Evolutionary conservation across 306 rosid genomes (phyloP).

Genomic region (Quercus engelmannii): DNA sequence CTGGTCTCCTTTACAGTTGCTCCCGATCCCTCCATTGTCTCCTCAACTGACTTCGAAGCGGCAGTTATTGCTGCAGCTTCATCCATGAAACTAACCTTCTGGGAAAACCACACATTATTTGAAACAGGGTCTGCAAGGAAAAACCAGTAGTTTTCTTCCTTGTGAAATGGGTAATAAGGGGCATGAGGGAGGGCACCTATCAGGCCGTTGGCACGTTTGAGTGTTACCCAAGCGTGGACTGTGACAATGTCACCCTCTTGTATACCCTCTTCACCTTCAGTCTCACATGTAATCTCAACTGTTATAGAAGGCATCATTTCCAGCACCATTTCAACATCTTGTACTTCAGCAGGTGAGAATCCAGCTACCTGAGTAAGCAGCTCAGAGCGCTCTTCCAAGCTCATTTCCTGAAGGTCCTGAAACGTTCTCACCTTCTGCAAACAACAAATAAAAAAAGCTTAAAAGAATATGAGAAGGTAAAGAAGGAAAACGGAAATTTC

Average conservation of each 20-base stretch:
- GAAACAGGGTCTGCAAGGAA: slow-evolving; percentile 76
- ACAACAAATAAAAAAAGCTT: slow-evolving; percentile 14
- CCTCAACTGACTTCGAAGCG: slow-evolving; percentile 90
- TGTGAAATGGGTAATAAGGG: slow-evolving; percentile 84
- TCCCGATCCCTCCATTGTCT: slow-evolving; percentile 87
- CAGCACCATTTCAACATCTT: slow-evolving; percentile 78
- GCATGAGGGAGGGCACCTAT: slow-evolving; percentile 92
- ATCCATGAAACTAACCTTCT: slow-evolving; percentile 94
- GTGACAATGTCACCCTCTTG: slow-evolving; percentile 95
- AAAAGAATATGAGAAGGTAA: slow-evolving; percentile 6
- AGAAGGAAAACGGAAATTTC: not conserved
- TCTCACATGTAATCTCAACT: slow-evolving; percentile 67
- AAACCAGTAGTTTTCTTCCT: slow-evolving; percentile 91
- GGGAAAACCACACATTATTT: slow-evolving; percentile 86
- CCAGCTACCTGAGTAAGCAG: slow-evolving; percentile 76
- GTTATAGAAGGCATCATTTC: slow-evolving; percentile 86
- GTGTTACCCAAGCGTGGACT: slow-evolving; percentile 76
- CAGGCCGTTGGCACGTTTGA: slow-evolving; percentile 65
- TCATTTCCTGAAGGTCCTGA: slow-evolving; percentile 88
- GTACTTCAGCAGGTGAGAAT: slow-evolving; percentile 62
- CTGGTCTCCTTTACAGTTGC: slow-evolving; percentile 72
- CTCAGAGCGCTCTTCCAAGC: slow-evolving; percentile 71
- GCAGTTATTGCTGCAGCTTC: slow-evolving; percentile 80
- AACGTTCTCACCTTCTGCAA: slow-evolving; percentile 86
- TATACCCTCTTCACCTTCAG: slow-evolving; percentile 95